phyloP scores from a whole-genome alignment of 768 basidiomycete genomes.

The Tylopilus plumbeoviolaceoides region DNA sequence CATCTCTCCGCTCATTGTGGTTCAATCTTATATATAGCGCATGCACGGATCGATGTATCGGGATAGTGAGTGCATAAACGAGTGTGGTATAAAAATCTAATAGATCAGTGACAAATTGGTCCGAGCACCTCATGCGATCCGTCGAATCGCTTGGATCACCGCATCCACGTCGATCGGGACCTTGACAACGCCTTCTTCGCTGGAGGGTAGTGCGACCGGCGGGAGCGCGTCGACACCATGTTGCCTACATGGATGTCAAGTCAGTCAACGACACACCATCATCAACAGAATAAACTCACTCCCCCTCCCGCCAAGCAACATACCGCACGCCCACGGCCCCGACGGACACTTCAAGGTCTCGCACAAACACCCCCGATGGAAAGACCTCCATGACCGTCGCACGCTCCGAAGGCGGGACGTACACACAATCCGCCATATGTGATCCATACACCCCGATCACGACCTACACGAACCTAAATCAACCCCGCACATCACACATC shows the following conservation, averaged over 20 bases:
- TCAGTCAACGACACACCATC: background rate
- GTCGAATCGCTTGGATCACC: background rate
- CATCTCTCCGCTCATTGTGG: too few relatives aligned
- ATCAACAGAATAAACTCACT: background rate
- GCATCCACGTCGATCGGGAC: background rate
- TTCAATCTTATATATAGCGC: too few relatives aligned
- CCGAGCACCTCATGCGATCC: background rate
- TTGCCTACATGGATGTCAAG: background rate
- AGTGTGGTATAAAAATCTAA: background rate
- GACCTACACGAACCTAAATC: background rate
- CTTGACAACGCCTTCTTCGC: background rate
- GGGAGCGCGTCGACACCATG: background rate
- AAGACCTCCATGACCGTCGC: slow-evolving; percentile 3
- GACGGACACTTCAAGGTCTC: background rate
- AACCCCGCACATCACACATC: slow-evolving; percentile 3
- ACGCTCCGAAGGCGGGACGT: background rate
- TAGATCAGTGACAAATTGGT: background rate
- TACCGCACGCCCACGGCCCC: background rate
- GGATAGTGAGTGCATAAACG: background rate
- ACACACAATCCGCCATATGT: slow-evolving; percentile 4
- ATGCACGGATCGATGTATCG: too few relatives aligned
- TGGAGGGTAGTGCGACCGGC: background rate
- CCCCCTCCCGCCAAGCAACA: slow-evolving; percentile 1
- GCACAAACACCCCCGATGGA: slow-evolving; percentile 1
- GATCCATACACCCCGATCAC: slow-evolving; percentile 4